These are phyloP conservation scores for Aquilaria sinensis DNA, from an alignment of 345 rosid species.

Conservation along the genomic window DNA sequence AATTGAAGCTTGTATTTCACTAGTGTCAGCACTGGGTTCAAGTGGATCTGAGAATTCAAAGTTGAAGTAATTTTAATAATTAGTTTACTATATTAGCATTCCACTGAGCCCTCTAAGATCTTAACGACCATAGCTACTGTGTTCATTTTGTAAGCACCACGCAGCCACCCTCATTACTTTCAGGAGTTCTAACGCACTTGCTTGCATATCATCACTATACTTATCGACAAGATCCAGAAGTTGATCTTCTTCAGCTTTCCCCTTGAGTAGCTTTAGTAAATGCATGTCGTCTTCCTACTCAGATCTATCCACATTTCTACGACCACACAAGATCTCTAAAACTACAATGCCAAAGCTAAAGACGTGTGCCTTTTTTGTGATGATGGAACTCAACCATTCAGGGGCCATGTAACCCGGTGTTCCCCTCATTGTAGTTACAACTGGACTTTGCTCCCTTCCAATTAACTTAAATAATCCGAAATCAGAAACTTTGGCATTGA, in stretches of 20 bases:
- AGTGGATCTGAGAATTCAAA: background rate
- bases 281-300: slow-evolving; percentile 16
- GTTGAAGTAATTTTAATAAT: background rate
- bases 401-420: slow-evolving; percentile 17
- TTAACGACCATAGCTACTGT: slow-evolving; percentile 13
- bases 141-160: slow-evolving; percentile 30
- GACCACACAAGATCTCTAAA: slow-evolving; percentile 22
- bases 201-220: slow-evolving; percentile 9
- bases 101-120: background rate
- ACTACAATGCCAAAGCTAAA: slow-evolving; percentile 30
- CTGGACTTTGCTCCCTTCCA: slow-evolving; percentile 11
- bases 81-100: background rate
- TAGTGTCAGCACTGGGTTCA: background rate
- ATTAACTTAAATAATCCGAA: slow-evolving; percentile 13
- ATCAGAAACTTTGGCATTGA: slow-evolving; percentile 20
- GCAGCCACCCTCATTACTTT: slow-evolving; percentile 25
- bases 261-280: slow-evolving; percentile 15
- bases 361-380: slow-evolving; percentile 18
- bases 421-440: slow-evolving; percentile 19
- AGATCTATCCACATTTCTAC: slow-evolving; percentile 17
- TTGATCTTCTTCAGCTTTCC: slow-evolving; percentile 5
- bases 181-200: slow-evolving; percentile 12
- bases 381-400: slow-evolving; percentile 9
- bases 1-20: background rate
- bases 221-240: slow-evolving; percentile 2